Evolutionary conservation across 2,329 filamentous ascomycete species (phyloP).

Genomic region (Aureobasidium sp.): DNA sequence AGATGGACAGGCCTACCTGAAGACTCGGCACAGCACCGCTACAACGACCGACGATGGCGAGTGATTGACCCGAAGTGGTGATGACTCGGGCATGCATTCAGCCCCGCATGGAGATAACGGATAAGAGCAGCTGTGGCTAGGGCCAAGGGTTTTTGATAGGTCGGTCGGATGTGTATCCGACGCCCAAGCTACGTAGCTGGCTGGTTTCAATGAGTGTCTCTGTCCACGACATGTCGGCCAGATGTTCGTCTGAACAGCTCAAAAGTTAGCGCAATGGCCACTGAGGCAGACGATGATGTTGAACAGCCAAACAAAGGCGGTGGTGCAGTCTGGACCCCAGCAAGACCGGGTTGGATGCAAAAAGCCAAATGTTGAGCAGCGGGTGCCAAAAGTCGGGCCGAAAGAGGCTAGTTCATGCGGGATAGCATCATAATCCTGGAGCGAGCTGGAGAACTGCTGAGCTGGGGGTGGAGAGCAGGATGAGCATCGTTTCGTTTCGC

Average conservation of each 20-base stretch:
- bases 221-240: background rate
- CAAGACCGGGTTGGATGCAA: background rate
- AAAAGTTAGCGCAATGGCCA: background rate
- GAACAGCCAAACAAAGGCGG: background rate
- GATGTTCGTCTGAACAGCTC: background rate
- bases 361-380: slow-evolving; percentile 5
- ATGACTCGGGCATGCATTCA: background rate
- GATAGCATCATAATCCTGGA: slow-evolving; percentile 14
- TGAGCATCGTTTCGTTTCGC: background rate
- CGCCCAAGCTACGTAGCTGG: background rate
- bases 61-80: background rate
- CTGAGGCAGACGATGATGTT: background rate
- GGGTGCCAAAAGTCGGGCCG: background rate
- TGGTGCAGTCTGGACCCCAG: background rate
- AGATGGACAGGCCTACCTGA: slow-evolving; percentile 27
- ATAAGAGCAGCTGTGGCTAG: background rate
- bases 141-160: slow-evolving; percentile 4
- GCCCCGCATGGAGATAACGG: slow-evolving; percentile 13
- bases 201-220: background rate
- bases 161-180: background rate
- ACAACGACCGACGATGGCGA: background rate
- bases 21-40: background rate
- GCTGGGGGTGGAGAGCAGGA: background rate
- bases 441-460: slow-evolving; percentile 6
- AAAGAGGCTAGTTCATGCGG: slow-evolving; percentile 14